These are phyloP conservation scores for Candida buenavistaensis DNA, from an alignment of 1,139 yeast genomes.

Conservation along the genomic window DNA sequence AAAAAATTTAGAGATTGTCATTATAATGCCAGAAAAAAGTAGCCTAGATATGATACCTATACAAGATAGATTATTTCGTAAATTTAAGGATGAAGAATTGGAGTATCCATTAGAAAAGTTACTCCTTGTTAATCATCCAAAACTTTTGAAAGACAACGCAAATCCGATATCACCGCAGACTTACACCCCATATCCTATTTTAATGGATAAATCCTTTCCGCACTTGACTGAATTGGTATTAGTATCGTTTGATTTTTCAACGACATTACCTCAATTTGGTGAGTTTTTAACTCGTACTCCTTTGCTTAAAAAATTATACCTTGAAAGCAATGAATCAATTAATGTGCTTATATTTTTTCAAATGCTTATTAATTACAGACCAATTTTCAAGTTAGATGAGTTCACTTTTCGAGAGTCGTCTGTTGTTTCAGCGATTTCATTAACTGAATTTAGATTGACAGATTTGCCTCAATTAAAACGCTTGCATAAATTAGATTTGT, in stretches of 20 bases:
- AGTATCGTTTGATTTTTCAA: constrained; percentile 32
- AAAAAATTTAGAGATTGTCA: constrained; percentile 22
- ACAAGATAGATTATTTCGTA: constrained; percentile 19
- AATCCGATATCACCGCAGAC: constrained; percentile 17
- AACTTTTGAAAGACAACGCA: constrained; percentile 15
- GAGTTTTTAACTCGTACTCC: constrained; percentile 24
- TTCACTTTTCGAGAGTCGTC: constrained; percentile 33
- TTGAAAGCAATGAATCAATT: constrained; percentile 38
- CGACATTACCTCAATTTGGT: constrained; percentile 30
- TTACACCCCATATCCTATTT: constrained; percentile 28
- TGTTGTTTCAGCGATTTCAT: constrained; percentile 16
- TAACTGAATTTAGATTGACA: constrained; percentile 25
- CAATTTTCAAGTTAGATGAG: constrained; percentile 25
- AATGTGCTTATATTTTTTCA: constrained; percentile 30
- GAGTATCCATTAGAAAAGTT: constrained; percentile 19
- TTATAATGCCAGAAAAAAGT: constrained; percentile 16
- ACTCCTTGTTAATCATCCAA: constrained; percentile 29
- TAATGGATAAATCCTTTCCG: constrained; percentile 22
- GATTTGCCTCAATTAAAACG: constrained; percentile 27
- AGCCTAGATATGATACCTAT: constrained; percentile 22
- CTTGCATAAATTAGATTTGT: constrained; percentile 34
- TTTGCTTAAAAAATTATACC: constrained; percentile 21
- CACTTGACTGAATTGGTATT: constrained; percentile 27
- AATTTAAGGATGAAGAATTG: constrained; percentile 9
- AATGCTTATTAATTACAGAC: constrained; percentile 30